Base-by-base conservation (phyloP, 495 filamentous ascomycete genomes). In the Hypoxylon perforatum region DNA sequence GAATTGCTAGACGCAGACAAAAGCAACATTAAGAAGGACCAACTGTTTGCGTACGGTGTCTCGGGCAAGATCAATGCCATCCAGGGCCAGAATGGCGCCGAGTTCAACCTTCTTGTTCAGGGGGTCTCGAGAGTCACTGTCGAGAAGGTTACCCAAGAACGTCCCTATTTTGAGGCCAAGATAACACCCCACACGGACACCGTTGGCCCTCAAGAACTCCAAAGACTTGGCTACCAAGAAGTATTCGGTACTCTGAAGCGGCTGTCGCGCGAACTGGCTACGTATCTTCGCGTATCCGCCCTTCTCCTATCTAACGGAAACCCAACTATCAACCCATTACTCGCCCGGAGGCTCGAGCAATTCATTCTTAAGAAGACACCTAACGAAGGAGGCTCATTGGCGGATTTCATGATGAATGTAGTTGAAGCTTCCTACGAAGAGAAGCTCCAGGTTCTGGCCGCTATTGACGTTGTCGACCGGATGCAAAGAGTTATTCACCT, bases 351-450 rank as follows among this genome's bases (percentile, higher is more conserved):
- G 45, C 85, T 98, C 12, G 92, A 97, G 73, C 73, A 93, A 6
- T 93, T 92, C 70, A 96, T 99, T 49, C 83, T 84, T 0, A 87
- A 85, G 74, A 94, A 94, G 62, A 88, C 90, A 51, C 70, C 91
- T 33, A 75, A 82, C 33, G 91, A 97, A 57, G 93, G 95, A 4
- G 95, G 94, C 6, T 81, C 85, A 7, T 80, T 99, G n/a, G 95
- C 95, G 7, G 96, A 99, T 73, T 97, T 97, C 67, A 96, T 98
- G 92, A 87, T 91, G 7, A 94, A 95, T 75, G 85, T 97, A 22
- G 86, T 96, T 2, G 91, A 96, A 51, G 87, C 88, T 38, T 88
- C 90, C 14, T 86, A 94, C 60, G 91, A 97, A 72, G 95, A 99
- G 67, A 96, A 93, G 80, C 82, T 99, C 28, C 85, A 91, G 53